Percentiles rank a stretch among this genome's conserved stretches.
These are phyloP conservation scores for Lagenidium sp. DNA, from an alignment of 352 stramenopile genomes.

Conservation along the genomic window DNA sequence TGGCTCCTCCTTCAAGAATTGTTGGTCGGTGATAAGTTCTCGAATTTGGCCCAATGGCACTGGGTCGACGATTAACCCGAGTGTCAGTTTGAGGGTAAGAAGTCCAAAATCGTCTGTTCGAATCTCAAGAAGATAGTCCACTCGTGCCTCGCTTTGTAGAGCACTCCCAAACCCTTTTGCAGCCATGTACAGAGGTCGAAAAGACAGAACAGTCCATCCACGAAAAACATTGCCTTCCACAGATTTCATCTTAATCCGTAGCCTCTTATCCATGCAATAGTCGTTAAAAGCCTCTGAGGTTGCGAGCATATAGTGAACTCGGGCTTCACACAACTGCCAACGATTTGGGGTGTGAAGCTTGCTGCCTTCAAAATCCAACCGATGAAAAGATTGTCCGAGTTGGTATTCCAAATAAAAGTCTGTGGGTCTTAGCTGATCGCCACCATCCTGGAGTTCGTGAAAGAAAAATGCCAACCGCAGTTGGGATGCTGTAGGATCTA, in stretches of 20 bases:
- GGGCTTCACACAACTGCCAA: slow-evolving; percentile 73
- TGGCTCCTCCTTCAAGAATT: slow-evolving; percentile 48
- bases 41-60: slow-evolving; percentile 46
- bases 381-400: slow-evolving; percentile 45
- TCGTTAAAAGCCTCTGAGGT: slow-evolving; percentile 60
- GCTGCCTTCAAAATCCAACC: slow-evolving; percentile 61
- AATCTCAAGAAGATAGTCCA: slow-evolving; percentile 57
- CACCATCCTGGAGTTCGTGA: slow-evolving; percentile 72
- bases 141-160: slow-evolving; percentile 34
- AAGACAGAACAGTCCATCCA: slow-evolving; percentile 40
- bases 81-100: slow-evolving; percentile 67
- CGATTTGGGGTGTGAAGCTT: slow-evolving; percentile 74
- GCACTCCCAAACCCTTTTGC: slow-evolving; percentile 53
- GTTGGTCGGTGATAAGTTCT: slow-evolving; percentile 29
- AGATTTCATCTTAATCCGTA: slow-evolving; percentile 65
- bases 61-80: slow-evolving; percentile 51
- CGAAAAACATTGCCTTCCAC: slow-evolving; percentile 23
- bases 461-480: slow-evolving; percentile 76
- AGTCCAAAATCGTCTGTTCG: slow-evolving; percentile 43
- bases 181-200: slow-evolving; percentile 40
- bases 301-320: slow-evolving; percentile 56
- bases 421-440: slow-evolving; percentile 30
- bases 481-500: slow-evolving; percentile 67
- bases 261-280: slow-evolving; percentile 50
- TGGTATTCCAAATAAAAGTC: slow-evolving; percentile 80